phyloP scores from a whole-genome alignment of 176 grass and related monocot genomes.

The Pontederia paniculata region DNA sequence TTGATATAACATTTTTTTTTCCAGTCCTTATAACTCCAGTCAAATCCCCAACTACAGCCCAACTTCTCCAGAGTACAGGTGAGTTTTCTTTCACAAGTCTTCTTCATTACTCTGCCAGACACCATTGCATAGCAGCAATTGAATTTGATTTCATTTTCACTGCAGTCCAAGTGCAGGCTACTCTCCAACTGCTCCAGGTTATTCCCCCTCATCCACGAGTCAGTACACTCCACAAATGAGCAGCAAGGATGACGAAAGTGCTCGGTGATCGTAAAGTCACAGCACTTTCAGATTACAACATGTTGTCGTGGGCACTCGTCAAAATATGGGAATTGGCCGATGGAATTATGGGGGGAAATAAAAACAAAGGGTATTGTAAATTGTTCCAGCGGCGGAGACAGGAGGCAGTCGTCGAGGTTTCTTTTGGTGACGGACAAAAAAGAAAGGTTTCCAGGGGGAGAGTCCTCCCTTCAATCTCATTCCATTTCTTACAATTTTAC shows the following conservation, averaged over 20 bases:
- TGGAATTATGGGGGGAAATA: no score
- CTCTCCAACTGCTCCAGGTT: constrained; percentile 76
- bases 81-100: background rate
- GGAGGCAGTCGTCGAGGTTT: no score
- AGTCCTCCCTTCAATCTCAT: no score
- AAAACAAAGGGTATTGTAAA: no score
- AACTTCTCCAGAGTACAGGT: constrained; percentile 90
- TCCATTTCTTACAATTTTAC: no score
- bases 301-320: background rate
- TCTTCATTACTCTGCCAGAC: background rate
- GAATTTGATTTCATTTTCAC: background rate
- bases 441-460: no score
- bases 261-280: constrained; percentile 6
- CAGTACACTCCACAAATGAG: constrained; percentile 44
- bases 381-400: no score
- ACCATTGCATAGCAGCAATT: constrained; percentile 5
- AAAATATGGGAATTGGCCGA: no score
- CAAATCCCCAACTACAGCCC: constrained; percentile 78
- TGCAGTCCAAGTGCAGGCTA: constrained; percentile 89
- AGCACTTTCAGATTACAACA: background rate
- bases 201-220: constrained; percentile 58
- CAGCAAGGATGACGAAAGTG: constrained; percentile 36
- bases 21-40: constrained; percentile 55
- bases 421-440: no score
- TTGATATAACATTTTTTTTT: background rate